Conservation (phyloP, 768 basidiomycete genomes). For the Rhodocollybia butyracea region DNA sequence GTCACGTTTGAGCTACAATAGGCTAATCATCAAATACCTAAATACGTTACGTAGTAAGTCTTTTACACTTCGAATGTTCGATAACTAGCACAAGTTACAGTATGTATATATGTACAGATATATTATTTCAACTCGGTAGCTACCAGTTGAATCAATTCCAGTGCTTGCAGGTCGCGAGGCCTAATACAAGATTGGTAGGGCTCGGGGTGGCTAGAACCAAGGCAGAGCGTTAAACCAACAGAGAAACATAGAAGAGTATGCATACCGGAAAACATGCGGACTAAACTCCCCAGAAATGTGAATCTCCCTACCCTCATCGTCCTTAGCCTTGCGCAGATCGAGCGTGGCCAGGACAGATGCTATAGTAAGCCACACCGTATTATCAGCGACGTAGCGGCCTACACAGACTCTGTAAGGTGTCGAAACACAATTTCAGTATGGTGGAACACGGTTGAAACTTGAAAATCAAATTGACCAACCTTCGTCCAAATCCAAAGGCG, state of each 20-base stretch:
- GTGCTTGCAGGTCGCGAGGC: not conserved
- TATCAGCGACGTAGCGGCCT: constrained; percentile 2
- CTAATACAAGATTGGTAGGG: not conserved
- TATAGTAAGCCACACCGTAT: not conserved
- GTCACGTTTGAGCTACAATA: no score
- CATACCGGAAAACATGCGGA: not conserved
- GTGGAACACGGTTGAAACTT: not conserved
- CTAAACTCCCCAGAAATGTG: not conserved
- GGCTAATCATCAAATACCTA: no score
- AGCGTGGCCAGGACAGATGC: not conserved
- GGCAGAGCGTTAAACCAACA: not conserved
- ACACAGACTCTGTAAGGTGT: constrained; percentile 4
- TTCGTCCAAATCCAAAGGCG: constrained; percentile 14
- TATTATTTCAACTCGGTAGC: no score
- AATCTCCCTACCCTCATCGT: not conserved
- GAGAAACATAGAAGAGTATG: not conserved
- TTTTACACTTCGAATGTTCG: no score
- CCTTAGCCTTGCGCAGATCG: not conserved
- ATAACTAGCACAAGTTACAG: no score
- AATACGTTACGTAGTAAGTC: no score
- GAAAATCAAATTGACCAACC: no score
- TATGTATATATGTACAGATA: no score
- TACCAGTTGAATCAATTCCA: not conserved
- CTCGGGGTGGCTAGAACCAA: not conserved
- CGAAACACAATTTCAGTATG: not conserved